Conservation (phyloP, 441 rosid species). For the Bocquillonia castaneifolia region DNA sequence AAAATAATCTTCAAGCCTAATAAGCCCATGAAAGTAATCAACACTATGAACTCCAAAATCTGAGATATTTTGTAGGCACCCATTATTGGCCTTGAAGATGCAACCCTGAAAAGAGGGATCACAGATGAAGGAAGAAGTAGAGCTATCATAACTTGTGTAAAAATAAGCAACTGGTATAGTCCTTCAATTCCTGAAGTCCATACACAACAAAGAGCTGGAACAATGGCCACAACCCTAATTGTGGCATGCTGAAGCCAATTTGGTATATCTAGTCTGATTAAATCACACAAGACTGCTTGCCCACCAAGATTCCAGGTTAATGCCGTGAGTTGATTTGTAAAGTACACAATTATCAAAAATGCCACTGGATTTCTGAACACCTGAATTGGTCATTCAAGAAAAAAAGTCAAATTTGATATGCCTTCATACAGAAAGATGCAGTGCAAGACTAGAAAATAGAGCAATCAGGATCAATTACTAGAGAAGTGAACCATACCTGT, state of each 20-base stretch:
- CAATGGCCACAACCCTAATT: conserved; percentile 70
- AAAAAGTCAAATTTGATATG: conserved; percentile 15
- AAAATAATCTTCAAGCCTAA: conserved; percentile 74
- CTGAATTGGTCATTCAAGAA: conserved; percentile 35
- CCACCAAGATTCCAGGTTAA: conserved; percentile 79
- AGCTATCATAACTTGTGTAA: conserved; percentile 76
- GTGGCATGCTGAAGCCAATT: conserved; percentile 87
- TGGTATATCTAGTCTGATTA: conserved; percentile 74
- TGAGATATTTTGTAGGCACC: conserved; percentile 76
- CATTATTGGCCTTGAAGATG: conserved; percentile 87
- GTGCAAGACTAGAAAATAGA: conserved; percentile 6
- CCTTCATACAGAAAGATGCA: conserved; percentile 9
- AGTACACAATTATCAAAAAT: conserved; percentile 56
- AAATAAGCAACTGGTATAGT: conserved; percentile 76
- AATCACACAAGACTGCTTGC: conserved; percentile 63
- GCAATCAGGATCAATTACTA: conserved; percentile 10
- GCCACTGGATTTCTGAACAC: conserved; percentile 63
- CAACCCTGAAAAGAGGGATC: conserved; percentile 85
- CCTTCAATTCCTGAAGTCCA: conserved; percentile 96
- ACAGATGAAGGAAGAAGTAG: conserved; percentile 86
- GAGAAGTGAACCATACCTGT: conserved; percentile 48
- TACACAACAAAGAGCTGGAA: conserved; percentile 77
- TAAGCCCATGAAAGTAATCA: conserved; percentile 64
- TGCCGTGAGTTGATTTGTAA: conserved; percentile 69
- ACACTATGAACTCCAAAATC: conserved; percentile 57